These are phyloP conservation scores for Colletotrichum tropicicola DNA, from an alignment of 2,329 filamentous ascomycete genomes.

Conservation along the genomic window DNA sequence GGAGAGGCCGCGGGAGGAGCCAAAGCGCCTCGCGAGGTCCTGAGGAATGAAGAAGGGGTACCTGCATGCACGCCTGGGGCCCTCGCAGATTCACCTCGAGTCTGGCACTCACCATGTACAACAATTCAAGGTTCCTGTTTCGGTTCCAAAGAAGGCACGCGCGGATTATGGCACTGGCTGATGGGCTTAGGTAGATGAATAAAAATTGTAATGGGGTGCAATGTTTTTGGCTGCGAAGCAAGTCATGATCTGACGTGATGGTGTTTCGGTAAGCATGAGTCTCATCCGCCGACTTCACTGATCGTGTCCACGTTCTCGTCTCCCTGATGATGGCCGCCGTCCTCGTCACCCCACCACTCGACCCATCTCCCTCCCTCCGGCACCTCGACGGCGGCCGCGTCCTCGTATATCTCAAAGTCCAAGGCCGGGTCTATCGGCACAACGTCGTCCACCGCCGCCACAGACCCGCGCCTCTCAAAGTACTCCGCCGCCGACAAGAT, in stretches of 20 bases:
- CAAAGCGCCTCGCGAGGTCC: conserved; percentile 10
- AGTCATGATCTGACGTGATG: too few relatives aligned
- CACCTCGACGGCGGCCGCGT: background rate
- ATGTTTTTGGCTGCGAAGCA: too few relatives aligned
- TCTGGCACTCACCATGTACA: conserved; percentile 27
- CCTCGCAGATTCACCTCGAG: conserved; percentile 18
- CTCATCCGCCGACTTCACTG: too few relatives aligned
- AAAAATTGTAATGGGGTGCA: conserved; percentile 30
- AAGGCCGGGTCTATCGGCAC: background rate
- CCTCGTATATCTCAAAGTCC: background rate
- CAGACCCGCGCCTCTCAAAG: background rate
- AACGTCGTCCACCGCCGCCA: background rate
- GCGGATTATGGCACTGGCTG: conserved; percentile 30
- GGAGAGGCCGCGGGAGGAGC: background rate
- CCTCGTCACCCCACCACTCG: background rate
- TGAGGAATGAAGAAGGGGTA: background rate
- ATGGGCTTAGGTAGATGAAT: conserved; percentile 33
- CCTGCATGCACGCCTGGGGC: background rate
- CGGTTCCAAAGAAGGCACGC: conserved; percentile 25
- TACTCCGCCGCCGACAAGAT: background rate
- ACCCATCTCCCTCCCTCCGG: background rate
- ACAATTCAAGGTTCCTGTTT: conserved; percentile 28
- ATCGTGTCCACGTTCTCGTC: background rate
- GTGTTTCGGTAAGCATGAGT: too few relatives aligned
- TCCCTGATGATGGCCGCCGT: background rate